Evolutionary conservation across 2,329 filamentous ascomycete species (phyloP).

Genomic region (Phialophora tarda): DNA sequence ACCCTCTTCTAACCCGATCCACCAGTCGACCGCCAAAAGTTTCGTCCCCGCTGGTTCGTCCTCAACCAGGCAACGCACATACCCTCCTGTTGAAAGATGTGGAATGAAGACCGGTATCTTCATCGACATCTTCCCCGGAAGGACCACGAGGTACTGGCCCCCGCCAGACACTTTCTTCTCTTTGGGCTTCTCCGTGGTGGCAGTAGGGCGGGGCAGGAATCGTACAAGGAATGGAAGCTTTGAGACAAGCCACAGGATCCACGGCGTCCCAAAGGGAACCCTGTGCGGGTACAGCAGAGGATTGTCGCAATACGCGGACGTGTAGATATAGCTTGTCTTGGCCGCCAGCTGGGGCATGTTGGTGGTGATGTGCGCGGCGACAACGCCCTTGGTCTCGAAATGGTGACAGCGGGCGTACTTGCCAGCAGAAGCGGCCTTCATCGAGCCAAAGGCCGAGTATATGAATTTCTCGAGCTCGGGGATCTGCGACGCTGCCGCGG

Average conservation of each 20-base stretch:
- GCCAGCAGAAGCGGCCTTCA: slow-evolving; percentile 22
- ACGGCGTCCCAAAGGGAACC: slow-evolving; percentile 18
- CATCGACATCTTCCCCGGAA: slow-evolving; percentile 15
- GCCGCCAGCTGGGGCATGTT: slow-evolving; percentile 14
- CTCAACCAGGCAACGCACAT: slow-evolving; percentile 24
- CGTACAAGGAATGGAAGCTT: slow-evolving; percentile 22
- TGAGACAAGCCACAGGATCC: slow-evolving; percentile 19
- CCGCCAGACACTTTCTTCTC: slow-evolving; percentile 11
- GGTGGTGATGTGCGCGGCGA: slow-evolving; percentile 13
- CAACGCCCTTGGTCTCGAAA: slow-evolving; percentile 20
- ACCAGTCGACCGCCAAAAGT: slow-evolving; percentile 27
- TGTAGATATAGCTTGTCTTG: slow-evolving; percentile 17
- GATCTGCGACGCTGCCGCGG: slow-evolving; percentile 14
- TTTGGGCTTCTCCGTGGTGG: not conserved
- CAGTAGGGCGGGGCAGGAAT: slow-evolving; percentile 14
- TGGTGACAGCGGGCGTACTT: slow-evolving; percentile 24
- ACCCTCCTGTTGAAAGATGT: slow-evolving; percentile 18
- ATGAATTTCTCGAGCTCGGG: slow-evolving; percentile 20
- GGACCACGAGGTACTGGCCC: slow-evolving; percentile 21
- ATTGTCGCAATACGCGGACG: slow-evolving; percentile 21
- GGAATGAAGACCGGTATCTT: slow-evolving; percentile 23
- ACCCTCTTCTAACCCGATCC: slow-evolving; percentile 19
- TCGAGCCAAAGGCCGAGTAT: slow-evolving; percentile 25
- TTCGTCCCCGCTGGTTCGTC: slow-evolving; percentile 20
- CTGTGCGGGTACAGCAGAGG: slow-evolving; percentile 20